A percentile compares a stretch with the other conserved stretches of the same genome.
Evolutionary conservation across 768 basidiomycete genomes (phyloP).

Genomic region (Boletus pseudo-olivaceus): DNA sequence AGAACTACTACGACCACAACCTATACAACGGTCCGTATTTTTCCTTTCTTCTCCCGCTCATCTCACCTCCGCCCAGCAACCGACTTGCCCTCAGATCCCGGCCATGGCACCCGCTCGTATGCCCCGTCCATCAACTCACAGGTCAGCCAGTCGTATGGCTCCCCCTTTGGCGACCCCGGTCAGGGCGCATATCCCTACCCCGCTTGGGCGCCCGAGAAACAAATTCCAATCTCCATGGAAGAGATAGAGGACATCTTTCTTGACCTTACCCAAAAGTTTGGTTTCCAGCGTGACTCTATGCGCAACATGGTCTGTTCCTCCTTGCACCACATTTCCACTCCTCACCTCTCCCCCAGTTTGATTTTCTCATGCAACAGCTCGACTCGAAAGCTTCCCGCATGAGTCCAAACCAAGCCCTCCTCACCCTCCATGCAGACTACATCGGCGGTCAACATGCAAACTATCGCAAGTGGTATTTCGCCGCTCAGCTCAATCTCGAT

Average conservation of each 20-base stretch:
- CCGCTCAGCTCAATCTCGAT: conserved; percentile 97
- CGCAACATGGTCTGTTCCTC: conserved; percentile 73
- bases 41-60: background rate
- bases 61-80: conserved; percentile 1
- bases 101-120: conserved; percentile 42
- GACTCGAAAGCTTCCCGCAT: conserved; percentile 98
- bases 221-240: conserved; percentile 95
- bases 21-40: conserved; percentile 18
- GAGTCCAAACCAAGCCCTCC: conserved; percentile 92
- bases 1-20: conserved; percentile 32
- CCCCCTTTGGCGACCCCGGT: conserved; percentile 57
- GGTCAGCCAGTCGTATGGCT: conserved; percentile 53
- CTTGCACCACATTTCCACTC: background rate
- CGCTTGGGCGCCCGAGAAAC: conserved; percentile 89
- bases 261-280: conserved; percentile 97
- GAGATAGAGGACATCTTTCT: conserved; percentile 99
- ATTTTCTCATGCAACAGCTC: conserved; percentile 96
- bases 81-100: conserved; percentile 30
- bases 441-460: conserved; percentile 98
- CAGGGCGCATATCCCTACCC: conserved; percentile 75
- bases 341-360: conserved; percentile 56
- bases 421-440: conserved; percentile 97
- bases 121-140: conserved; percentile 60
- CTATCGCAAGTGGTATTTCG: conserved; percentile 99
- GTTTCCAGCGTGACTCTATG: conserved; percentile 95